Percentiles rank a stretch among this genome's conserved stretches.
These are phyloP conservation scores for Saturnispora saitoi DNA, from an alignment of 805 yeast species.

Conservation along the genomic window DNA sequence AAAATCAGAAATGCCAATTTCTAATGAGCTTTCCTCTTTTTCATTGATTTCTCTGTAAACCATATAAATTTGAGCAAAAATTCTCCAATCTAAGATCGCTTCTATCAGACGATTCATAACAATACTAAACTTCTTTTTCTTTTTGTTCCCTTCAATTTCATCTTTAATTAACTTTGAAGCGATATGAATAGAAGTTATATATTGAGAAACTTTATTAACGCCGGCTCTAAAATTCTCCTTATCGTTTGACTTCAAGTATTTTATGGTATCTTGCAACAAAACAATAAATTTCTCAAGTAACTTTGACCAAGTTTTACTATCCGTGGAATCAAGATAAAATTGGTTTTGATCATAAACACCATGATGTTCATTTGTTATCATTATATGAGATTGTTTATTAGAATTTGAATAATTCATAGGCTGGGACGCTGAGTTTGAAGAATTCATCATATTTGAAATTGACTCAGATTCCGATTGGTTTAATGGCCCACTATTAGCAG, in stretches of 20 bases:
- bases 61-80: constrained; percentile 56
- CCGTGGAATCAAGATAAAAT: constrained; percentile 31
- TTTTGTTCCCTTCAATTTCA: constrained; percentile 40
- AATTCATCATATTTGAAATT: background rate
- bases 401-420: background rate
- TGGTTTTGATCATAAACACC: background rate
- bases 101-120: constrained; percentile 44
- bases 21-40: background rate
- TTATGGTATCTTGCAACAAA: constrained; percentile 40
- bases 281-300: constrained; percentile 40
- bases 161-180: constrained; percentile 46
- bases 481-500: background rate
- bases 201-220: constrained; percentile 43
- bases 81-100: constrained; percentile 53
- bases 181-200: constrained; percentile 45
- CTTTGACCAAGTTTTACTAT: constrained; percentile 53
- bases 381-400: background rate
- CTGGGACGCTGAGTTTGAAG: background rate
- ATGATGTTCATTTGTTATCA: background rate
- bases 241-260: constrained; percentile 43
- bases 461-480: background rate
- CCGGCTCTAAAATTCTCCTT: constrained; percentile 45
- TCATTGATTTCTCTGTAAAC: constrained; percentile 14
- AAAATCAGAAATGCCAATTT: background rate
- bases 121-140: constrained; percentile 39